Conservation (phyloP, 768 basidiomycete species). For the Macrolepiota dolichaula region DNA sequence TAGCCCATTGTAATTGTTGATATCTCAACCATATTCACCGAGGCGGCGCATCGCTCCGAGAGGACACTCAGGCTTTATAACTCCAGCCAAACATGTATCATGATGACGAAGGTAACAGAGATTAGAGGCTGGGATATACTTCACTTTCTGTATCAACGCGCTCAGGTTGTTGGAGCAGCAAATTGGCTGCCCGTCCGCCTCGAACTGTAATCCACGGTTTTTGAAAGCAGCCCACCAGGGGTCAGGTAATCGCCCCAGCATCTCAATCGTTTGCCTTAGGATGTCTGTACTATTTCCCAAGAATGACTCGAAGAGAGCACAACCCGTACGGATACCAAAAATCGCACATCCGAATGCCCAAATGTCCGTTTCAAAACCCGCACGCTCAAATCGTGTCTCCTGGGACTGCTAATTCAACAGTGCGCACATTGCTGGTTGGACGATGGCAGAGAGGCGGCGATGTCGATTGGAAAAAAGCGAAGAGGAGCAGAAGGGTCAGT, state of each 20-base stretch:
- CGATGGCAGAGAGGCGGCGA: conserved; percentile 18
- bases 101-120: no score
- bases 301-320: conserved; percentile 36
- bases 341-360: conserved; percentile 40
- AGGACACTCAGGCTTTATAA: no score
- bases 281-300: conserved; percentile 15
- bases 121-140: no score
- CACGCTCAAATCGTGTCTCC: conserved; percentile 31
- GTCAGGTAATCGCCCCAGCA: conserved; percentile 23
- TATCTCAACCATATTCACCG: no score
- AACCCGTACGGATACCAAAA: conserved; percentile 40
- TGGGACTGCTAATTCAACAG: conserved; percentile 31
- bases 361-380: conserved; percentile 28
- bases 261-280: conserved; percentile 27
- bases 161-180: no score
- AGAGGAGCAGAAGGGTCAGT: no score
- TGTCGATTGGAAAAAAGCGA: no score
- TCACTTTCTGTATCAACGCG: no score
- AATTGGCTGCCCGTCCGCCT: conserved; percentile 32
- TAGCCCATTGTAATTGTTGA: no score
- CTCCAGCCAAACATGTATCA: no score
- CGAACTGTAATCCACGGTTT: conserved; percentile 25
- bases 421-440: conserved; percentile 29
- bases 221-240: background rate
- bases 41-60: no score